phyloP scores from a whole-genome alignment of 805 yeast species.

The Clavispora carvajalis region DNA sequence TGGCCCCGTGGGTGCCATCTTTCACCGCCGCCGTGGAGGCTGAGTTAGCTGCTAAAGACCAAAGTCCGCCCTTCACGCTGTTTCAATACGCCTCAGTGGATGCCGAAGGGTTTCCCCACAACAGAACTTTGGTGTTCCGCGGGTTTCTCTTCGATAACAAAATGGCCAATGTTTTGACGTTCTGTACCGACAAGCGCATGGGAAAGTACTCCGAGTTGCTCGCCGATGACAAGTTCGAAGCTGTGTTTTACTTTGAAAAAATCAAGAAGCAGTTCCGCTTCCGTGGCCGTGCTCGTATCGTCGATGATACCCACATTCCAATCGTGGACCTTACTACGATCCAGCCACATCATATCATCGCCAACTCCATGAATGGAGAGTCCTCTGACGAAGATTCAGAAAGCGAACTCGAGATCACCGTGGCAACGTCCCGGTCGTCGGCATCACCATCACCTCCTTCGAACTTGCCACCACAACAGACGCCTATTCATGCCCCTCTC shows the following conservation, averaged over 20 bases:
- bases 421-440: constrained; percentile 2
- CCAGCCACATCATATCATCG: constrained; percentile 22
- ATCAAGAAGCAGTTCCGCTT: constrained; percentile 67
- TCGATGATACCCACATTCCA: constrained; percentile 30
- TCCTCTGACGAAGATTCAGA: constrained; percentile 13
- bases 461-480: constrained; percentile 10
- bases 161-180: constrained; percentile 59
- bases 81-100: constrained; percentile 71
- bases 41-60: constrained; percentile 27
- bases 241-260: constrained; percentile 65
- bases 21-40: constrained; percentile 50
- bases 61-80: constrained; percentile 45
- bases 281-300: constrained; percentile 55
- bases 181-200: constrained; percentile 70
- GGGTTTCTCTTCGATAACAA: constrained; percentile 72
- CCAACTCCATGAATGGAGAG: constrained; percentile 14
- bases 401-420: constrained; percentile 12
- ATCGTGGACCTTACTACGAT: constrained; percentile 25
- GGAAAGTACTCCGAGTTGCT: constrained; percentile 51
- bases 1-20: constrained; percentile 75
- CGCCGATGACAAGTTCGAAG: constrained; percentile 57
- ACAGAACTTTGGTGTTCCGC: constrained; percentile 65
- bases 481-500: constrained; percentile 22
- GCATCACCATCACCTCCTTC: background rate
- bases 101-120: constrained; percentile 48